Conservation (phyloP, 805 yeast species). For the Yarrowia sp. region DNA sequence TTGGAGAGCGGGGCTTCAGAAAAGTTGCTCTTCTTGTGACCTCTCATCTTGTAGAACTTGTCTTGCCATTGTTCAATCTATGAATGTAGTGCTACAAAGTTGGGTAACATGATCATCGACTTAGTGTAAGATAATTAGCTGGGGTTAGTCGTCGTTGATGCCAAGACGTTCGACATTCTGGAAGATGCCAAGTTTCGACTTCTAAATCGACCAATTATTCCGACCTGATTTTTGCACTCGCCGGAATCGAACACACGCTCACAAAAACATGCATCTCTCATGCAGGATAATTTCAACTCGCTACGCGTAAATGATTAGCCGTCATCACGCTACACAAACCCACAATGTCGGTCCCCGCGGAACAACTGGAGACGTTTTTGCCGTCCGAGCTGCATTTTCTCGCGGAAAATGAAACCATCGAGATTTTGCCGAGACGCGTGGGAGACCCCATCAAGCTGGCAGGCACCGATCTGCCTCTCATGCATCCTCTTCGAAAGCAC, state of each 20-base stretch:
- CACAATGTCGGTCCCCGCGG: conserved; percentile 68
- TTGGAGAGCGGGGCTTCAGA: no score
- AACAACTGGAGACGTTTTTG: conserved; percentile 62
- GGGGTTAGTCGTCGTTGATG: no score
- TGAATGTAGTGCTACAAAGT: no score
- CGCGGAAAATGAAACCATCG: conserved; percentile 78
- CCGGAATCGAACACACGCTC: conserved; percentile 14
- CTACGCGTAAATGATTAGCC: conserved; percentile 17
- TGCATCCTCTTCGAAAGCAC: conserved; percentile 71
- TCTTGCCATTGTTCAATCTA: no score
- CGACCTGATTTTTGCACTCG: no score
- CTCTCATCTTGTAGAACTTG: no score
- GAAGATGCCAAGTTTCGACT: no score
- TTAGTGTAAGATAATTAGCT: no score
- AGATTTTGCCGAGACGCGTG: conserved; percentile 79
- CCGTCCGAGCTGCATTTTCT: conserved; percentile 83
- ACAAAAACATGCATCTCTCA: background rate
- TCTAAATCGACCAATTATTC: no score
- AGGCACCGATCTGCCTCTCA: conserved; percentile 58
- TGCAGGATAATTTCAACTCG: conserved; percentile 16
- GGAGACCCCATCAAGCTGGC: conserved; percentile 70
- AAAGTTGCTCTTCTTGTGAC: no score
- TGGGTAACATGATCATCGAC: no score
- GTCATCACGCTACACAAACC: background rate
- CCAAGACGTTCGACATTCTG: no score